These are phyloP conservation scores for Peronospora destructor DNA, from an alignment of 352 stramenopile genomes.

Conservation along the genomic window DNA sequence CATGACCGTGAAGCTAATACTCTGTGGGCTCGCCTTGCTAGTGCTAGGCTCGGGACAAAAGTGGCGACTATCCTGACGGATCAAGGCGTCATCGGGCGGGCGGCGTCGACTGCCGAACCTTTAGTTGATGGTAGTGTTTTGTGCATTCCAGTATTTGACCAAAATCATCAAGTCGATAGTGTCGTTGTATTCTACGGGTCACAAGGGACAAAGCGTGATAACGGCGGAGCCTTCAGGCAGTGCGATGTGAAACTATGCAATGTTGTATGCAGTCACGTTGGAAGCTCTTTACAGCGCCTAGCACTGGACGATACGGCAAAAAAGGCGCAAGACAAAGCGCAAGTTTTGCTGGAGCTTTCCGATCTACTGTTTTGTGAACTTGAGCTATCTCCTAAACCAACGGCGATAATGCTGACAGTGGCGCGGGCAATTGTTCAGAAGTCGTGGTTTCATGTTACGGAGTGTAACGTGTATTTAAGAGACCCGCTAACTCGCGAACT, in stretches of 20 bases:
- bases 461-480: conserved; percentile 65
- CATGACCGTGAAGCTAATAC: conserved; percentile 45
- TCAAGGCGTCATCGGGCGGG: conserved; percentile 47
- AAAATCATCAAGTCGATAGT: conserved; percentile 42
- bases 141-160: conserved; percentile 46
- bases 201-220: conserved; percentile 5
- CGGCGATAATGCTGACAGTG: conserved; percentile 38
- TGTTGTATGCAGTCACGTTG: conserved; percentile 50
- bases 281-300: conserved; percentile 43
- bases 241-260: conserved; percentile 50
- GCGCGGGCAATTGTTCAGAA: conserved; percentile 19
- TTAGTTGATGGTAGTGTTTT: conserved; percentile 38
- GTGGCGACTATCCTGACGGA: conserved; percentile 41
- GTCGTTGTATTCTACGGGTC: conserved; percentile 52
- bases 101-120: conserved; percentile 28
- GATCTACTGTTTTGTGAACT: conserved; percentile 57
- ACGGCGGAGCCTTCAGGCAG: conserved; percentile 33
- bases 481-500: conserved; percentile 54
- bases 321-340: conserved; percentile 54
- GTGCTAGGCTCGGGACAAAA: conserved; percentile 16
- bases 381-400: conserved; percentile 54
- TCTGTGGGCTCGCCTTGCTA: conserved; percentile 41
- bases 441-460: conserved; percentile 18
- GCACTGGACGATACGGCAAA: conserved; percentile 51
- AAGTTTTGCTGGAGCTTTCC: conserved; percentile 59